Base-by-base conservation (phyloP, 75 land plant genomes). In the Cupressus sempervirens region DNA sequence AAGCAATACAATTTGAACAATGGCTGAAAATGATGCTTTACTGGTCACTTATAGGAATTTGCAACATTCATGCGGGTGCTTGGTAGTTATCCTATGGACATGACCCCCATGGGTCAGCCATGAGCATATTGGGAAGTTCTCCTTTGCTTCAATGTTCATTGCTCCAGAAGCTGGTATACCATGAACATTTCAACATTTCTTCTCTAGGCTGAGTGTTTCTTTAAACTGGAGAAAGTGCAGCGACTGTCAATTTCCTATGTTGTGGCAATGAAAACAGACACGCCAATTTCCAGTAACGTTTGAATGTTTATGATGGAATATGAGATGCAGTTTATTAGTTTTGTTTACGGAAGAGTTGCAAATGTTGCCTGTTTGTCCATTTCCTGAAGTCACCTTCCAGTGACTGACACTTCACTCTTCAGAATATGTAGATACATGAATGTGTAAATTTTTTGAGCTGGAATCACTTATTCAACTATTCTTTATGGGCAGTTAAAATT, bases 21-120 rank as follows among this genome's bases (percentile, higher is more conserved):
- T 79, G 12, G 41, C 26, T 79, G 52, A n/a, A 26, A 79, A 12
- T 45, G 13, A 45, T 26, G 50, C 30, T 45, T 79, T 79, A 41
- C 29, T 79, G 30, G 10, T 20, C 46, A 12, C 26, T 82, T 82
- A 35, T 91, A 96, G 99, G 99, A 97, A 84, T 90, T 97, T 86
- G 99, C 99, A 7, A 93, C 95, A 70, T 96, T 91, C 84, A 70
- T 97, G 83, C 90, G 99, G 82, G 96, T 96, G 34, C 84, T 96
- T 20, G 99, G 99, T 74, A 94, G 99, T 67, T 97, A 94, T 85
- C 99, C 99, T 14, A 89, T 87, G 87, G 98, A 97, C 65, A 81
- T 86, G 48, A 89, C 83, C 40, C 83, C 74, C 35, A 72, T 72
- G 74, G 74, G 74, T 72, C 0, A 13, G n/a, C 32, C 15, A 72